Evolutionary conservation across 306 rosid genomes (phyloP).

Genomic region (Acacia confusa): DNA sequence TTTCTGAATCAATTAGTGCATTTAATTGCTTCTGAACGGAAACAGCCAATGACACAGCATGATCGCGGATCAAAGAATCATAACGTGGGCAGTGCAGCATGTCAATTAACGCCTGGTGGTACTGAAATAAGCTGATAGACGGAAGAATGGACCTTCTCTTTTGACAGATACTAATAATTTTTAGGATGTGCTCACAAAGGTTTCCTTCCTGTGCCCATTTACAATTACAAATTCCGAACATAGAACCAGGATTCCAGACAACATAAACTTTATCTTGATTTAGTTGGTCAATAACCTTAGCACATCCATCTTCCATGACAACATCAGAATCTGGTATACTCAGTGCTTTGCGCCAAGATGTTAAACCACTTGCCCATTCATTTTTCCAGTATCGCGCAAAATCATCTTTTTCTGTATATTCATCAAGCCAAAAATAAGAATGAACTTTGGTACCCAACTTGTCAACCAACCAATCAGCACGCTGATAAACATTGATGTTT

Average conservation of each 20-base stretch:
- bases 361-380: conserved; percentile 86
- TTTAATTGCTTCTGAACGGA: conserved; percentile 68
- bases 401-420: conserved; percentile 76
- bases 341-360: conserved; percentile 84
- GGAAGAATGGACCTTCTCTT: conserved; percentile 46
- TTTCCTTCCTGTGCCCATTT: conserved; percentile 82
- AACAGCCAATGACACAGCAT: conserved; percentile 74
- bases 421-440: conserved; percentile 94
- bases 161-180: conserved; percentile 55
- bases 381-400: conserved; percentile 85
- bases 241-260: conserved; percentile 79
- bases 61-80: conserved; percentile 83
- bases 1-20: conserved; percentile 43
- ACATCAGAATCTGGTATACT: conserved; percentile 67
- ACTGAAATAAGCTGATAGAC: conserved; percentile 69
- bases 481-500: conserved; percentile 57
- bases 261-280: conserved; percentile 50
- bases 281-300: conserved; percentile 60
- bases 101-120: conserved; percentile 57
- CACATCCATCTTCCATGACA: conserved; percentile 55
- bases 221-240: conserved; percentile 73
- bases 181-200: conserved; percentile 76
- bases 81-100: conserved; percentile 74
- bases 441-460: conserved; percentile 84
- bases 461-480: conserved; percentile 83